Percentiles rank a stretch among this genome's conserved stretches.
phyloP scores from a whole-genome alignment of 306 rosid genomes.

The Gillenia trifoliata region DNA sequence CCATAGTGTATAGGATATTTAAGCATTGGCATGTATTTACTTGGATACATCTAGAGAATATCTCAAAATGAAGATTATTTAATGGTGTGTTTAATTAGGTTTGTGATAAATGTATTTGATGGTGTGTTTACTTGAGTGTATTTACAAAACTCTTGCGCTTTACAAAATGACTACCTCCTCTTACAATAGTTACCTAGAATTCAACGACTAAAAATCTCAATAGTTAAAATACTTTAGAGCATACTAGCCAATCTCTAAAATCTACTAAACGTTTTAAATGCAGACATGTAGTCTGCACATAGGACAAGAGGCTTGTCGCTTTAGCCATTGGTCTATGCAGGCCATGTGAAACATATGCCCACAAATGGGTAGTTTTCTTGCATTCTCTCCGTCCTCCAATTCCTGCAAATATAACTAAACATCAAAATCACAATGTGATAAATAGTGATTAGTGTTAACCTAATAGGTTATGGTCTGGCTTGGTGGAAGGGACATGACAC shows the following conservation, averaged over 20 bases:
- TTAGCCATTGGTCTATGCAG: slow-evolving; percentile 50
- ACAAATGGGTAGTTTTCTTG: slow-evolving; percentile 27
- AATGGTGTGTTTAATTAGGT: no score
- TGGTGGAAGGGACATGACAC: neutral
- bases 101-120: neutral
- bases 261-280: neutral
- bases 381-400: slow-evolving; percentile 29
- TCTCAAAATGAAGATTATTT: no score
- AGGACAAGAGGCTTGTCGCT: slow-evolving; percentile 42
- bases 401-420: slow-evolving; percentile 26
- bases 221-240: no score
- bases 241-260: no score
- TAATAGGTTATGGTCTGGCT: neutral
- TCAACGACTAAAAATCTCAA: no score
- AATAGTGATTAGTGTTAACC: neutral
- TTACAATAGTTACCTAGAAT: neutral
- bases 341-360: slow-evolving; percentile 44
- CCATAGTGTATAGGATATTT: no score
- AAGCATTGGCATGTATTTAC: no score
- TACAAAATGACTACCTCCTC: neutral
- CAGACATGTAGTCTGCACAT: slow-evolving; percentile 31
- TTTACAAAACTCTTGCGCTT: no score
- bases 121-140: no score
- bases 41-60: no score
- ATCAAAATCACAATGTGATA: neutral